These are phyloP conservation scores for Macadamia tetraphylla DNA, from an alignment of 164 flowering plant species.

Conservation along the genomic window DNA sequence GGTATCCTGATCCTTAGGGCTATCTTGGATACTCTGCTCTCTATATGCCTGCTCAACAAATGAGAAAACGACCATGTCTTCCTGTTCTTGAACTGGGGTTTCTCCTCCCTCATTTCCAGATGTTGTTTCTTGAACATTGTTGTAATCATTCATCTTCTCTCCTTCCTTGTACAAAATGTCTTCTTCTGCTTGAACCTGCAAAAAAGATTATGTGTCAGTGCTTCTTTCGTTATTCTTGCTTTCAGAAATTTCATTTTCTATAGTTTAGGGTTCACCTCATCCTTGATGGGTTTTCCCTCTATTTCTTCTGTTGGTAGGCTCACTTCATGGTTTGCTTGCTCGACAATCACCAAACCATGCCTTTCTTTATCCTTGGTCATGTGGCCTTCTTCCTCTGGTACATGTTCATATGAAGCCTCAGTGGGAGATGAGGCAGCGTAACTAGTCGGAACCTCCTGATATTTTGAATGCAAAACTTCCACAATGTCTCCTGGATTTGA, in stretches of 20 bases:
- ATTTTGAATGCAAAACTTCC: slow-evolving; percentile 6
- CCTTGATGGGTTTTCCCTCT: slow-evolving; percentile 6
- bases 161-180: slow-evolving; percentile 12
- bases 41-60: background rate
- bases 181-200: slow-evolving; percentile 18
- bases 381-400: slow-evolving; percentile 3
- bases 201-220: slow-evolving; percentile 8
- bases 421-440: background rate
- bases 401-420: slow-evolving; percentile 14
- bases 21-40: slow-evolving; percentile 3
- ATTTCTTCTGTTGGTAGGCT: slow-evolving; percentile 7
- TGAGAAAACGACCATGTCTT: slow-evolving; percentile 1
- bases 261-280: slow-evolving; percentile 11
- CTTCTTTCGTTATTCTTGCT: background rate
- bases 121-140: slow-evolving; percentile 9
- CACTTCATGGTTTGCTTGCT: background rate
- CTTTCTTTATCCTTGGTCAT: slow-evolving; percentile 7
- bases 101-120: slow-evolving; percentile 8
- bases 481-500: slow-evolving; percentile 7
- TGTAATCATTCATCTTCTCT: slow-evolving; percentile 9
- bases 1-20: background rate
- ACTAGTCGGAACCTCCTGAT: slow-evolving; percentile 8
- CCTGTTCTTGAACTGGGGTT: slow-evolving; percentile 11
- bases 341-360: background rate
- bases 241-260: slow-evolving; percentile 1